Conservation (phyloP, 805 yeast species). For the Candida andamanensis region DNA sequence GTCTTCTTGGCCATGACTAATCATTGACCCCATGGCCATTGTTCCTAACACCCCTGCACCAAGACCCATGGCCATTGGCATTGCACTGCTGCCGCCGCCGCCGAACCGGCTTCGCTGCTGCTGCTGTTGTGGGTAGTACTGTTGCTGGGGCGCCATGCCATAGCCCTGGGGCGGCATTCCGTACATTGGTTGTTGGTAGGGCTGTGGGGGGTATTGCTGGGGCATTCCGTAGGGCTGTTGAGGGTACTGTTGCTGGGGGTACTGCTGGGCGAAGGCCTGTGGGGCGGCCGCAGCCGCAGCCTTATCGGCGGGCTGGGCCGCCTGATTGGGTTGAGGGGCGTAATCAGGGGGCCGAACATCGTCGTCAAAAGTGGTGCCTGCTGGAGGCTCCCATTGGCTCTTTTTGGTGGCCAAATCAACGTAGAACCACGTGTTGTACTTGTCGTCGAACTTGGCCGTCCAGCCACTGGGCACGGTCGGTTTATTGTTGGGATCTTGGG, state of each 20-base stretch:
- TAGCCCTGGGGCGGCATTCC: constrained; percentile 19
- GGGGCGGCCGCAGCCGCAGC: background rate
- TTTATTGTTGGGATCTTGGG: constrained; percentile 24
- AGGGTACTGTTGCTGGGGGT: constrained; percentile 3
- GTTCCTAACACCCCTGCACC: constrained; percentile 62
- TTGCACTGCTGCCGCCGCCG: constrained; percentile 22
- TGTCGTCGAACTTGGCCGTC: constrained; percentile 68
- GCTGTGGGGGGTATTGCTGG: constrained; percentile 7
- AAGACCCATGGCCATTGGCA: constrained; percentile 42
- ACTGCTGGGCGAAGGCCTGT: background rate
- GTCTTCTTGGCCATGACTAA: constrained; percentile 26
- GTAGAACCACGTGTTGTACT: constrained; percentile 71
- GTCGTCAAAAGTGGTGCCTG: constrained; percentile 36
- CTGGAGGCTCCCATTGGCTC: constrained; percentile 91
- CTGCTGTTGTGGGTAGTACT: constrained; percentile 16
- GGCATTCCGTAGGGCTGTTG: constrained; percentile 10
- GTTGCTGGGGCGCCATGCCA: constrained; percentile 29
- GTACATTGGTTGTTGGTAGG: constrained; percentile 12
- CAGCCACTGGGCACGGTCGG: constrained; percentile 65
- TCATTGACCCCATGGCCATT: constrained; percentile 42
- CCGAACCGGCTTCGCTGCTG: constrained; percentile 30
- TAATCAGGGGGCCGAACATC: constrained; percentile 44
- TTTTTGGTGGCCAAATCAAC: constrained; percentile 67
- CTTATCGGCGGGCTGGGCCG: constrained; percentile 8
- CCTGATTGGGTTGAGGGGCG: constrained; percentile 22